phyloP scores from a whole-genome alignment of 768 basidiomycete genomes.

The Roridomyces roridus region DNA sequence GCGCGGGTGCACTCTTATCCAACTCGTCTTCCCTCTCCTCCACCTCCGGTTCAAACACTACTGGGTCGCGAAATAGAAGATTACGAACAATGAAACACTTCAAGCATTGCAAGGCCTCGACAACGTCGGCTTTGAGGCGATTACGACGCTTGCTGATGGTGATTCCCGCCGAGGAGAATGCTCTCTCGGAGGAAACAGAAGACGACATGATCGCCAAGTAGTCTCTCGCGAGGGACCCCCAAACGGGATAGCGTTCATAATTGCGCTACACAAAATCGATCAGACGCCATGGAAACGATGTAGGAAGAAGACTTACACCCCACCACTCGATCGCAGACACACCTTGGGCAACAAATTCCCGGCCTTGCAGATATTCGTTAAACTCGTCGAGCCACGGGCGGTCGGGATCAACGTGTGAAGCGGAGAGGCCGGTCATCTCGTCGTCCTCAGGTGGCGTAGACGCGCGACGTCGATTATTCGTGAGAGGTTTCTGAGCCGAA shows the following conservation, averaged over 20 bases:
- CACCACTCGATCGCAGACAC: conserved; percentile 10
- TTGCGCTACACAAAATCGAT: not conserved
- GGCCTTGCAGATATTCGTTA: not conserved
- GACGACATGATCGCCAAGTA: conserved; percentile 46
- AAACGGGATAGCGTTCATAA: conserved; percentile 33
- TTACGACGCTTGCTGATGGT: conserved; percentile 42
- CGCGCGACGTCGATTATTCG: not conserved
- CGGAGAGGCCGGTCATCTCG: not conserved
- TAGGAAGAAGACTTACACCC: conserved; percentile 2
- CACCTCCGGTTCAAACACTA: not conserved
- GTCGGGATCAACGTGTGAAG: not conserved
- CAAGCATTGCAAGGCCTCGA: conserved; percentile 38
- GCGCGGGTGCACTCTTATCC: too few species aligned
- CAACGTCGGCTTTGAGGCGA: conserved; percentile 39
- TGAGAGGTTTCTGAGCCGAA: not conserved
- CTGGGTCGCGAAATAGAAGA: conserved; percentile 33
- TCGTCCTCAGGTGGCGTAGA: not conserved
- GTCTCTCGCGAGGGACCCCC: conserved; percentile 43
- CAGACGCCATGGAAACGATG: not conserved
- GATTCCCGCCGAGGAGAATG: conserved; percentile 46
- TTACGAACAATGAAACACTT: conserved; percentile 31
- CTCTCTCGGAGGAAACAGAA: conserved; percentile 34
- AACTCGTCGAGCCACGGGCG: conserved; percentile 5
- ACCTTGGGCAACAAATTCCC: not conserved
- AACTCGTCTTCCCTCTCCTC: conserved; percentile 10